Conservation (phyloP, 495 filamentous ascomycete genomes). For the Hypomontagnella monticulosa region DNA sequence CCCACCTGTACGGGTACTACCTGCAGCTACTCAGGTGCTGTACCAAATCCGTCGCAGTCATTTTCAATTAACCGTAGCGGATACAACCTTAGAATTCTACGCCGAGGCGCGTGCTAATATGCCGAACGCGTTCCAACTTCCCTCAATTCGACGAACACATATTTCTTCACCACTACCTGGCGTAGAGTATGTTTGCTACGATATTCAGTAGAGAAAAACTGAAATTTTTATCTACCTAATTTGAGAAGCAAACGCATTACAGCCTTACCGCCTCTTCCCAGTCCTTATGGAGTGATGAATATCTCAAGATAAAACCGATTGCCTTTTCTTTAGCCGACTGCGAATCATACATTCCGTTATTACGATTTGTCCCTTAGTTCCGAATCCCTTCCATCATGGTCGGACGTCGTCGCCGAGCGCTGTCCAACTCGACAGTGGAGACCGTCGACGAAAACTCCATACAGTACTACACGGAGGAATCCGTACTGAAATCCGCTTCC, state of each 20-base stretch:
- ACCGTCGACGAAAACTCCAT: slow-evolving; percentile 39
- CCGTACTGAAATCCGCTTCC: slow-evolving; percentile 47
- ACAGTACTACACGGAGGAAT: slow-evolving; percentile 47
- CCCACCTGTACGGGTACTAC: slow-evolving; percentile 9
- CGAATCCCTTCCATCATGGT: slow-evolving; percentile 42
- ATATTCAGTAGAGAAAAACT: too few relatives aligned
- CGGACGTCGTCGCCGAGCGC: slow-evolving; percentile 46
- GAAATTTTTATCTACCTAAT: too few relatives aligned
- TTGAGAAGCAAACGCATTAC: background rate
- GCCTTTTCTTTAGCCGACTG: background rate
- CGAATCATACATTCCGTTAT: background rate
- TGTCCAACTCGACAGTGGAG: slow-evolving; percentile 45
- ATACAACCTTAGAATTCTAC: background rate
- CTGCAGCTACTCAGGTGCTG: background rate
- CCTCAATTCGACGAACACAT: background rate
- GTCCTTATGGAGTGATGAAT: too few relatives aligned
- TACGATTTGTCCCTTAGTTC: background rate
- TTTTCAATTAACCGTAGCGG: slow-evolving; percentile 7
- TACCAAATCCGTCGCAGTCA: slow-evolving; percentile 6
- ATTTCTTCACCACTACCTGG: too few relatives aligned
- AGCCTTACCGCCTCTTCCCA: too few relatives aligned
- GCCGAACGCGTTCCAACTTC: slow-evolving; percentile 23
- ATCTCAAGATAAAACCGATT: background rate
- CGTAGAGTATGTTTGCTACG: too few relatives aligned
- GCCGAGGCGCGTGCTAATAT: slow-evolving; percentile 5